Base-by-base conservation (phyloP, 1,284 basidiomycete species). In the Lignosus rhinocerotis region DNA sequence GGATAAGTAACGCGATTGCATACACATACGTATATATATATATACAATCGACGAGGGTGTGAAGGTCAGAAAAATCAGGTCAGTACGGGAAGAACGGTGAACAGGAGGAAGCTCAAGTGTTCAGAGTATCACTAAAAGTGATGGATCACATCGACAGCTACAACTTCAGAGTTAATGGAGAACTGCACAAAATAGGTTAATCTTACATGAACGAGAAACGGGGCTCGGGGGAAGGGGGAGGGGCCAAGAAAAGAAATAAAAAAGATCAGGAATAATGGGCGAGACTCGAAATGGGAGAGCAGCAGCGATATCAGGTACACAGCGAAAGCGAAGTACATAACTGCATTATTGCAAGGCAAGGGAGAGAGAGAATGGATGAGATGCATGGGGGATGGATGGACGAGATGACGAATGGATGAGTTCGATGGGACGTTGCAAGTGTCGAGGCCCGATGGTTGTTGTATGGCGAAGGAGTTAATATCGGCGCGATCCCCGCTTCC, bases 311-410 rank as follows among this genome's bases (percentile, higher is more conserved):
- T 63, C 66, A 62, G 52, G 55, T 60, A 58, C 60, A 67, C 53
- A 59, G 59, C 60, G 59, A 64, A 59, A 62, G 59, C 59, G 56
- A 59, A 61, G 62, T 63, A 64, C 60, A 67, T 67, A 63, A 63
- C 55, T 58, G 59, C 66, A 67, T 67, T 64, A 66, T 49, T 64
- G 64, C 62, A 63, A 55, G 53, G 51, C 46, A 50, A 54, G 55
- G 55, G 56, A 49, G 55, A 57, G 56, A 49, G 43, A 41, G 52
- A 51, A 57, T 57, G 62, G 50, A 51, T 59, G 42, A 25, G 19
- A 17, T 21, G 42, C 48, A 52, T 55, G 47, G 32, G 46, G n/a
- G n/a, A n/a, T n/a, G n/a, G n/a, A n/a, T n/a, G n/a, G n/a, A n/a
- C n/a, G n/a, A n/a, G n/a, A n/a, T n/a, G n/a, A 25, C 4, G 25